These are phyloP conservation scores for Sporisorium scitamineum DNA, from an alignment of 1,284 basidiomycete species.

Conservation along the genomic window DNA sequence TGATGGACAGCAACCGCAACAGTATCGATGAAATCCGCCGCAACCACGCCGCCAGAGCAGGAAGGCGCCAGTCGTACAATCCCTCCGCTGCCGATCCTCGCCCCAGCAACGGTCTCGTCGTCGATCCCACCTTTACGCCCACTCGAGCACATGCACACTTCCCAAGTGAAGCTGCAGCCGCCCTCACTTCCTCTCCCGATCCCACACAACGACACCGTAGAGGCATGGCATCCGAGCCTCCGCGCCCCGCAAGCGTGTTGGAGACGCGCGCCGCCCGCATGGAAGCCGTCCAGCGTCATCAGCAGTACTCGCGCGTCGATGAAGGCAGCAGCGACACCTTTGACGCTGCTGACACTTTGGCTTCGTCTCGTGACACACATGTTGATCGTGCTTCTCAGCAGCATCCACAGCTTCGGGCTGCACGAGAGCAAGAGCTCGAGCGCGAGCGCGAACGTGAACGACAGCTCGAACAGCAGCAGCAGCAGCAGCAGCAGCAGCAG, in stretches of 20 bases:
- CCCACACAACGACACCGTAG: constrained; percentile 35
- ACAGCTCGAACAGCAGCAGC: constrained; percentile 29
- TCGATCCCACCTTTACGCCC: constrained; percentile 22
- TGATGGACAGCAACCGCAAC: constrained; percentile 60
- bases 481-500: constrained; percentile 21
- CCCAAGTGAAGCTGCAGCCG: constrained; percentile 22
- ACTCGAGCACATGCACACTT: constrained; percentile 29
- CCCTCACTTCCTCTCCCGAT: constrained; percentile 18
- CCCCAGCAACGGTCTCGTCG: constrained; percentile 29
- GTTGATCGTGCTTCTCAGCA: constrained; percentile 42
- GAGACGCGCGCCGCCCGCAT: constrained; percentile 44
- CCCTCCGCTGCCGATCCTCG: constrained; percentile 15
- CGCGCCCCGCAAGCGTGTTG: constrained; percentile 54
- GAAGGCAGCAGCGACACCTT: constrained; percentile 43
- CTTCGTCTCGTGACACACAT: constrained; percentile 42
- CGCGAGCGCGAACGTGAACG: constrained; percentile 30
- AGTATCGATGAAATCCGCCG: constrained; percentile 62
- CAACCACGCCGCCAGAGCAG: constrained; percentile 58
- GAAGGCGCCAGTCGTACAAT: constrained; percentile 29
- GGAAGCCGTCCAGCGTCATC: constrained; percentile 41
- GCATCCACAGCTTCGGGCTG: constrained; percentile 31
- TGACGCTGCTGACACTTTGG: constrained; percentile 36
- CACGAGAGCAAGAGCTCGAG: constrained; percentile 31
- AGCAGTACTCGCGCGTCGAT: constrained; percentile 33
- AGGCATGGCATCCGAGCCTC: constrained; percentile 43